Base-by-base conservation (phyloP, 2,329 filamentous ascomycete genomes). In the Dryadomyces sulphureus region DNA sequence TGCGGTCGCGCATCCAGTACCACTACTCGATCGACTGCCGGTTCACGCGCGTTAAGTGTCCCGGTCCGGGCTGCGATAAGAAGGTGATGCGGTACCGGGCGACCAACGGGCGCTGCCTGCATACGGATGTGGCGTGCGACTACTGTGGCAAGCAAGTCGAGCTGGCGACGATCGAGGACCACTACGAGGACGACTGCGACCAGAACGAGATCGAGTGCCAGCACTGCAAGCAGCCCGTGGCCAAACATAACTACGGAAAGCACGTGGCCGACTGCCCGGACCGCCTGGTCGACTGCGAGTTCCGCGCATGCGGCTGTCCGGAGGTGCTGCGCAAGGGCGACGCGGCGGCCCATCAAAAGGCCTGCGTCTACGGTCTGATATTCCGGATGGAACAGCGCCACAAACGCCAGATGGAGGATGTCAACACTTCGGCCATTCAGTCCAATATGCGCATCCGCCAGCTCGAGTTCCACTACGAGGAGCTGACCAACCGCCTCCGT, bases 11-110 rank as follows among this genome's bases (percentile, higher is more conserved):
- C 22, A 64, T 80, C 8, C 66, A 72, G 53, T 65, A 66, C 22
- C 78, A 82, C 54, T 66, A 77, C 36, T 66, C 67, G 7, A 65
- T 65, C 19, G 72, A 77, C 42, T 82, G 78, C 55, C 64, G 64
- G 1, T 77, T 72, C 53, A 70, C 69, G 5, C 61, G 69, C 27
- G 70, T 77, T 19, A 62, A 65, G n/a, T 82, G 78, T 52, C 69
- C 73, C 0, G 70, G 72, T 32, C 55, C 65, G 14, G 55, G 58
- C 3, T 82, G 78, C 56, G 58, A 64, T 25, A 68, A 73, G 55
- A 65, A 64, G 21, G 63, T 80, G 3, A 62, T 65, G 12, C 65
- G 70, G 41, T 73, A 71, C 51, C 65, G 75, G 48, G 59, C 62
- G 2, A 61, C 61, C n/a, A 59, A 62, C 1, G 64, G 63, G n/a